These are phyloP conservation scores for Meira miltonrushii DNA, from an alignment of 1,284 basidiomycete species.

Conservation along the genomic window DNA sequence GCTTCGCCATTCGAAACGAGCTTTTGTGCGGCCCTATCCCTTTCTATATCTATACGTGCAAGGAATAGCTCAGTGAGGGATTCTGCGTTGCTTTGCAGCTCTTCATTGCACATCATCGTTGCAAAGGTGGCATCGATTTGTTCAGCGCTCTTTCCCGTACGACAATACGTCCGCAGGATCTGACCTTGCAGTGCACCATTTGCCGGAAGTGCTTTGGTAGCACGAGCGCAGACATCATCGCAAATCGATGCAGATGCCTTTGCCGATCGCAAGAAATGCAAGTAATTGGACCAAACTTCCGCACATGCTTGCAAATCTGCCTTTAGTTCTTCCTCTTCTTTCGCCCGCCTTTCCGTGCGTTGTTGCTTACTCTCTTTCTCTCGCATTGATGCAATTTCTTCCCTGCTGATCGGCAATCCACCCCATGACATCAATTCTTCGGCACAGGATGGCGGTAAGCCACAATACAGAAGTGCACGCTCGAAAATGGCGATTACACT, in stretches of 20 bases:
- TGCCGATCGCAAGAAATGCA: constrained; percentile 11
- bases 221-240: constrained; percentile 24
- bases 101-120: constrained; percentile 17
- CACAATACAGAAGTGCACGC: constrained; percentile 5
- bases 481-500: constrained; percentile 8
- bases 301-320: constrained; percentile 18
- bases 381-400: not conserved
- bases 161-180: constrained; percentile 28
- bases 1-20: constrained; percentile 16
- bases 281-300: constrained; percentile 42
- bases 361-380: not conserved
- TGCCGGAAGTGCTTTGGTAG: constrained; percentile 29
- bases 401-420: not conserved
- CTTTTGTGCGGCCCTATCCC: constrained; percentile 27
- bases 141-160: constrained; percentile 25
- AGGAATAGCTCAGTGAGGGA: constrained; percentile 33
- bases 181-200: constrained; percentile 26
- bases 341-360: not conserved
- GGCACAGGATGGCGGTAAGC: constrained; percentile 6
- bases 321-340: constrained; percentile 4
- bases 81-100: constrained; percentile 18
- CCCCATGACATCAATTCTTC: not conserved
- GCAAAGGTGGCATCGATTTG: constrained; percentile 36
- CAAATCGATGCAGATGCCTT: constrained; percentile 10
- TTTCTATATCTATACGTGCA: constrained; percentile 43